Conservation (phyloP, 2,329 filamentous ascomycete genomes). For the Phyllosticta citribraziliensis region DNA sequence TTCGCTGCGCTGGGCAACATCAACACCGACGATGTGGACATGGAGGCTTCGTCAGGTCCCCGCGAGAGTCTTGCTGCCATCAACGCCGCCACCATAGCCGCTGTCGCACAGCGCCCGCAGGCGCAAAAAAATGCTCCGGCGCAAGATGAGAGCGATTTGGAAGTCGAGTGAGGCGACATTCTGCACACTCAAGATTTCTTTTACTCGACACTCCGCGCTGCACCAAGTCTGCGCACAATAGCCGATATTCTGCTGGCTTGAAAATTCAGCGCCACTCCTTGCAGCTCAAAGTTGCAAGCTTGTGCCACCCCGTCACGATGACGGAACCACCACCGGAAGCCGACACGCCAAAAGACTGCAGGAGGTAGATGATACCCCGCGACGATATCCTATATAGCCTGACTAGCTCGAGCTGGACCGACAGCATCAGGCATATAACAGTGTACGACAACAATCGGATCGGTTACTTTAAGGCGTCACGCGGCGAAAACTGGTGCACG, state of each 20-base stretch:
- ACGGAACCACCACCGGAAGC: not conserved
- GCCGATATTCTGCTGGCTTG: not conserved
- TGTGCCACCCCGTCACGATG: not conserved
- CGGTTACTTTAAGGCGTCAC: too few species aligned
- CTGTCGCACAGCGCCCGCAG: not conserved
- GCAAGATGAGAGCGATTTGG: not conserved
- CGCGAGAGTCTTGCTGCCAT: conserved; percentile 1
- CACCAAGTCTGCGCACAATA: not conserved
- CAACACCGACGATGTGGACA: conserved; percentile 12
- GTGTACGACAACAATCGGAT: too few species aligned
- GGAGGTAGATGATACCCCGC: not conserved
- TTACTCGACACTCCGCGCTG: not conserved
- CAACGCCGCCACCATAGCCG: conserved; percentile 5
- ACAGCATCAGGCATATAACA: not conserved
- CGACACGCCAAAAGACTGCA: not conserved
- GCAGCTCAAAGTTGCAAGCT: not conserved
- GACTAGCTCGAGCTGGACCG: not conserved
- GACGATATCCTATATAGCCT: not conserved
- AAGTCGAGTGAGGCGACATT: not conserved
- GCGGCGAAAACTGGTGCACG: too few species aligned
- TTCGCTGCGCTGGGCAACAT: conserved; percentile 4
- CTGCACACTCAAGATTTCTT: not conserved
- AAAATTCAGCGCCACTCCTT: not conserved
- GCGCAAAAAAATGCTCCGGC: not conserved
- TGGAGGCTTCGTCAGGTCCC: conserved; percentile 1